Evolutionary conservation across 495 filamentous ascomycete species (phyloP), one percentile per base, ranked within the genome.

Genomic region (Aspergillus olivimuriae): DNA sequence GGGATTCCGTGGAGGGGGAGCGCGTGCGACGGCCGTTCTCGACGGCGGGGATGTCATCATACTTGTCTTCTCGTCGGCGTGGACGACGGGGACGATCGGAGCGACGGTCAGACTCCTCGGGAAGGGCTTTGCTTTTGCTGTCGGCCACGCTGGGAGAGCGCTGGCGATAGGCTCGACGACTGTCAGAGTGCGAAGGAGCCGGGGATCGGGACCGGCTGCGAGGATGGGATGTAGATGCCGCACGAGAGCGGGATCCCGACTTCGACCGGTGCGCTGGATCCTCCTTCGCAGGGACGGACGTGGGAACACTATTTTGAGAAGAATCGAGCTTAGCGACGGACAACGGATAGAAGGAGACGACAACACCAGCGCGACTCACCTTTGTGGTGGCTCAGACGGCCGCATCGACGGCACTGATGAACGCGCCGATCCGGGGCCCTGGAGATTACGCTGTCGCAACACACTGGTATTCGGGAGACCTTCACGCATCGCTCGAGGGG

Each of bases 401-500:
- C 36, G 51, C n/a, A 50, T 53, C 41, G 57, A 54, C 11, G 60
- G 39, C 11, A 45, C 42, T 3, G 66, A 28, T 11, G 24, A 28
- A 5, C 24, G 58, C 32, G 49, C 50, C 31, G 65, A 60, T 12
- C 51, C 53, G 7, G 58, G 52, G 9, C 32, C 42, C 24, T 66
- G 63, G 43, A 66, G 62, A 12, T 53, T 54, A n/a, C 69, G 58
- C n/a, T 70, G 63, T 6, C 70, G 64, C 1, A 65, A 41, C 0
- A 80, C 74, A 60, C 81, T 83, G 34, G 82, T 86, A 62, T 89
- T 90, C 39, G 86, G 82, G 16, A 83, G 74, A 14, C 90, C 89
- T 55, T 91, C 80, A 48, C 94, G 72, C 82, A 97, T 89, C 14
- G 94, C 92, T 63, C 92, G 89, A 2, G 92, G 92, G 1, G 88